Evolutionary conservation across 495 filamentous ascomycete genomes (phyloP).

Genomic region (Rhypophila decipiens): DNA sequence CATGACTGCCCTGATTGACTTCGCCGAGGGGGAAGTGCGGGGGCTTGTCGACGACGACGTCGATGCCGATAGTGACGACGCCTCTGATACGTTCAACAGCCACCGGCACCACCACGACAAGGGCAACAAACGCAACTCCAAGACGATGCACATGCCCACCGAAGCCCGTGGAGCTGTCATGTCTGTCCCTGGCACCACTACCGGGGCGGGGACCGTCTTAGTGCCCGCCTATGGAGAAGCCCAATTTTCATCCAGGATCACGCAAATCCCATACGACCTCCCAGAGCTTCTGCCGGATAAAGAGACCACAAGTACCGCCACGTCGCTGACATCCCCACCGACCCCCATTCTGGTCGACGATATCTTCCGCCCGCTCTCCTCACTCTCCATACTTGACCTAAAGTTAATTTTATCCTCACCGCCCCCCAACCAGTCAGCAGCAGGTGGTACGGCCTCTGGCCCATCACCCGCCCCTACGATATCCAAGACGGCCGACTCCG

Average conservation of each 20-base stretch:
- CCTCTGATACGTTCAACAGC: not conserved
- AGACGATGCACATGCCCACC: not conserved
- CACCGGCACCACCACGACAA: not conserved
- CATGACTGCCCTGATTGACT: slow-evolving; percentile 15
- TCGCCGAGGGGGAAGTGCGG: slow-evolving; percentile 8
- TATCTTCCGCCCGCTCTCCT: not conserved
- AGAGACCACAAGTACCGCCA: not conserved
- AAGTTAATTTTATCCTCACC: no score
- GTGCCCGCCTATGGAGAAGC: not conserved
- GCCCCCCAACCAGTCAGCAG: no score
- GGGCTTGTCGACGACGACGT: slow-evolving; percentile 12
- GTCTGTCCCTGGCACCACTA: not conserved
- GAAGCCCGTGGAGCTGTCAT: not conserved
- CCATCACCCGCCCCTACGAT: no score
- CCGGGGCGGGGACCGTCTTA: not conserved
- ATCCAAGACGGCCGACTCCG: no score
- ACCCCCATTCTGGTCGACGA: not conserved
- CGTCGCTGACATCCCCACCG: not conserved
- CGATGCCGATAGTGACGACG: slow-evolving; percentile 14
- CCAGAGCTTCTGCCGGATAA: not conserved
- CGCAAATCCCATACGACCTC: not conserved
- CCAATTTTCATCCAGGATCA: not conserved
- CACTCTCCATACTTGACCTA: not conserved
- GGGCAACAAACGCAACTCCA: not conserved
- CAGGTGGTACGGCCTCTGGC: no score